These are phyloP conservation scores for Vitis hybrid DNA, from an alignment of 177 flowering plant genomes.

Conservation along the genomic window DNA sequence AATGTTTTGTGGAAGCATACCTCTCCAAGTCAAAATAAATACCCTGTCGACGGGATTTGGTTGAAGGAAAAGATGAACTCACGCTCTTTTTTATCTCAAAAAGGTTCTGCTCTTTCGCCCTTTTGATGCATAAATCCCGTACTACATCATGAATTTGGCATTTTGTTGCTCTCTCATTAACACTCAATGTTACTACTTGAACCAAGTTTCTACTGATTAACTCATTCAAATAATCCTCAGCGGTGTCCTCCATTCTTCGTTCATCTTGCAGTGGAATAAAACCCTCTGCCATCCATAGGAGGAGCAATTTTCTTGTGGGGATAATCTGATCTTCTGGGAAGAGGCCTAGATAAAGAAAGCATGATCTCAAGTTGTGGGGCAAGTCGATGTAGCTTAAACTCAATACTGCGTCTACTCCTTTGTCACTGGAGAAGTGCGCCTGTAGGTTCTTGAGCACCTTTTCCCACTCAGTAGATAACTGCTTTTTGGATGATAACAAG, in stretches of 20 bases:
- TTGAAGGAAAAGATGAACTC: no score
- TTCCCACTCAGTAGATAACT: no score
- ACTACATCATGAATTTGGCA: neutral
- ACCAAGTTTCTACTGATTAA: neutral
- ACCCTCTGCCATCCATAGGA: conserved; percentile 2
- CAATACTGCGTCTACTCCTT: neutral
- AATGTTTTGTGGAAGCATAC: no score
- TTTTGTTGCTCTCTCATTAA: neutral
- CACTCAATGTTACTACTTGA: neutral
- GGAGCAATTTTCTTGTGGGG: neutral
- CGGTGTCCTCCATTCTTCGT: no score
- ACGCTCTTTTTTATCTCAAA: no score
- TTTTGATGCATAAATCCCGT: neutral
- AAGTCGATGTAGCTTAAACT: neutral
- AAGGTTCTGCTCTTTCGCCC: neutral
- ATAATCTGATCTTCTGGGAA: neutral
- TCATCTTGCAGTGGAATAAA: neutral
- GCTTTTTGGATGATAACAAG: no score
- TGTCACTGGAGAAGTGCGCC: no score
- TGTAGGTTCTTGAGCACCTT: no score
- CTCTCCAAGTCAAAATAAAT: no score
- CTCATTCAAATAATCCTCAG: neutral
- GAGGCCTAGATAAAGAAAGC: neutral
- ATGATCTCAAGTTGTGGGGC: neutral
- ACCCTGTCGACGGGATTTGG: no score